phyloP scores from a whole-genome alignment of 208 protist species.

The Leishmania amazonensis region DNA sequence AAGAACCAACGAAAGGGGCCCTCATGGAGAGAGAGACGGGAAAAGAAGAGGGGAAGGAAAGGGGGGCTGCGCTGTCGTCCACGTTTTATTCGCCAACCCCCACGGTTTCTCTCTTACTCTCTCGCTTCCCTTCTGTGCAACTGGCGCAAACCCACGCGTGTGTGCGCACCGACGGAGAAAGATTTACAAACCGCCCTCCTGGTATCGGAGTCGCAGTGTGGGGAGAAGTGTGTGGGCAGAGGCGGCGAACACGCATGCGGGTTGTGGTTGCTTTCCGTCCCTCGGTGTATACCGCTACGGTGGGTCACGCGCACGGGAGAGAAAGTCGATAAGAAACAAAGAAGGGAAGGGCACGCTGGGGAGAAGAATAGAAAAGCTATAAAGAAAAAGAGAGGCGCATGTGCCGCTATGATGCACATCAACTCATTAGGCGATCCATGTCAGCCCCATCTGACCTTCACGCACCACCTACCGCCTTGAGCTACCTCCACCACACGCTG shows the following conservation, averaged over 20 bases:
- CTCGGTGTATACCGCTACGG: background rate
- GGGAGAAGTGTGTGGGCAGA: background rate
- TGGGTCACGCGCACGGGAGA: background rate
- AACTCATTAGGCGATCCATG: background rate
- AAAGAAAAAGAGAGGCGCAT: background rate
- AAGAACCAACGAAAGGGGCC: background rate
- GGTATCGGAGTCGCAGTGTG: background rate
- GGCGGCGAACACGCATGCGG: background rate
- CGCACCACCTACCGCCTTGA: background rate
- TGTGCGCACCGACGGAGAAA: background rate
- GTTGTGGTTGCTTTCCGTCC: background rate
- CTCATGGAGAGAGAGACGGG: background rate
- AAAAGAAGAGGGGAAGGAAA: background rate
- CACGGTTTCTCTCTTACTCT: background rate
- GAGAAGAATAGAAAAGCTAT: slow-evolving; percentile 10
- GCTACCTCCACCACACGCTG: background rate
- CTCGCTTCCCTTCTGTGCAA: background rate
- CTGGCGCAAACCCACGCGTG: background rate
- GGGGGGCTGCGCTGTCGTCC: background rate
- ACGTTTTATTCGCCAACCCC: background rate
- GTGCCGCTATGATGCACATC: background rate
- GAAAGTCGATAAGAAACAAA: background rate
- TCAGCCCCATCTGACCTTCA: background rate
- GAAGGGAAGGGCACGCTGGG: slow-evolving; percentile 1
- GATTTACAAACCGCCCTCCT: background rate